phyloP scores from a whole-genome alignment of 2,329 filamentous ascomycete species.

The Nothopassalora personata region DNA sequence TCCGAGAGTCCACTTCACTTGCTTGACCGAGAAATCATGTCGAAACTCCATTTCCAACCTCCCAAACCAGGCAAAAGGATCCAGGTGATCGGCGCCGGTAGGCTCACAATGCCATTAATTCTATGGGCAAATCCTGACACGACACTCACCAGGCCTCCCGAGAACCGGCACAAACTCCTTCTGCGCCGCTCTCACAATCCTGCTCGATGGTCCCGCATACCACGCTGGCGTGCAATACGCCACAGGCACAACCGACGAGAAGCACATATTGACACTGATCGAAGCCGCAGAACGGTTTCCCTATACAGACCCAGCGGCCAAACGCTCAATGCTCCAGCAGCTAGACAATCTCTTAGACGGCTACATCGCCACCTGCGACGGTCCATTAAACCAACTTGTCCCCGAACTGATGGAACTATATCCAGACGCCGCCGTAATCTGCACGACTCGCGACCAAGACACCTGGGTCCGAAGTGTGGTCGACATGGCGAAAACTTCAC shows the following conservation, averaged over 20 bases:
- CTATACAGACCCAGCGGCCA: constrained; percentile 24
- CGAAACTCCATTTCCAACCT: not conserved
- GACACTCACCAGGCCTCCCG: constrained; percentile 31
- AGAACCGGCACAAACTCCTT: constrained; percentile 50
- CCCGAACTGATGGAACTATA: constrained; percentile 46
- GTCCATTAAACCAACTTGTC: constrained; percentile 40
- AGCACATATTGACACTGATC: constrained; percentile 5
- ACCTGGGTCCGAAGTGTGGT: constrained; percentile 3
- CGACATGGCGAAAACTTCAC: constrained; percentile 3
- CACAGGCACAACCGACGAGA: constrained; percentile 2
- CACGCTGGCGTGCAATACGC: constrained; percentile 44
- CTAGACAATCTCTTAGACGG: constrained; percentile 38
- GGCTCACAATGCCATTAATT: not conserved
- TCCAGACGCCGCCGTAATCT: constrained; percentile 39
- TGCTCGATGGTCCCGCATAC: constrained; percentile 47
- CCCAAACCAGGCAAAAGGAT: constrained; percentile 19
- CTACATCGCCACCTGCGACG: constrained; percentile 46
- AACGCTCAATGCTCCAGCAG: constrained; percentile 27
- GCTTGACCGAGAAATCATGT: not conserved
- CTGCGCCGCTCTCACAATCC: constrained; percentile 43
- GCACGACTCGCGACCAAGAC: constrained; percentile 4
- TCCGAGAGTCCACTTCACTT: too few species aligned
- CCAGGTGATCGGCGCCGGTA: constrained; percentile 39
- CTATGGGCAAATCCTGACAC: not conserved
- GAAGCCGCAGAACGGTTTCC: constrained; percentile 1